Base-by-base conservation (phyloP, 768 basidiomycete genomes). In the Termitomyces sp. region DNA sequence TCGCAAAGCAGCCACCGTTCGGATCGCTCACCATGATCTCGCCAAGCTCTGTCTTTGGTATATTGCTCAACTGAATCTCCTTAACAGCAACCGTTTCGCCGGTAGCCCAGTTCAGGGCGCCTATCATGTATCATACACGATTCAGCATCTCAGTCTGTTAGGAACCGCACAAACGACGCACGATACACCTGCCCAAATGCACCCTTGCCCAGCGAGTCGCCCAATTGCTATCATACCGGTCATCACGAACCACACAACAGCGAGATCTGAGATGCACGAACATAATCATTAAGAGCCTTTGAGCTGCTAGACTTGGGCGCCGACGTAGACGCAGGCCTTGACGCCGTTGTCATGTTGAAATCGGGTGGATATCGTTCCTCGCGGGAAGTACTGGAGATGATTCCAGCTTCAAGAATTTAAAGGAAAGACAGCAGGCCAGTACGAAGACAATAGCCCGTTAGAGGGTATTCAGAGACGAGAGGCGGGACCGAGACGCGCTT, bases 51-150 rank as follows among this genome's bases (percentile, higher is more conserved):
- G 86, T 84, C 71, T 93, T 92, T 3, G 95, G 91, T 60, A 99
- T 95, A 71, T 93, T 95, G 72, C 87, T 89, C 61, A 99, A 75
- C 70, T 93, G 90, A 65, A 99, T 96, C 73, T 98, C 95, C 80
- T 99, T 99, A 68, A 99, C 90, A 3, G 97, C 97, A 44, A 98
- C 96, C 2, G 96, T 97, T 77, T 98, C 97, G 28, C 97, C 97
- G 28, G 94, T 98, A 16, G 91, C 89, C 89, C 93, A 95, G 67
- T 96, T 95, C 69, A 96, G 76, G 50, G 91, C 91, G 64, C 91
- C 91, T 93, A 64, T 38, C 50, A 46, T 57, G 32, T 32, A 32
- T 7, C 32, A 32, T 16, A 46, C 53, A 48, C 12, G 7, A 43
- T 54, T 65, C 52, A 68, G 59, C 43, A 44, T 60, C 53, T 48